phyloP scores from a whole-genome alignment of 768 basidiomycete species.

The Pisolithus marmoratus region DNA sequence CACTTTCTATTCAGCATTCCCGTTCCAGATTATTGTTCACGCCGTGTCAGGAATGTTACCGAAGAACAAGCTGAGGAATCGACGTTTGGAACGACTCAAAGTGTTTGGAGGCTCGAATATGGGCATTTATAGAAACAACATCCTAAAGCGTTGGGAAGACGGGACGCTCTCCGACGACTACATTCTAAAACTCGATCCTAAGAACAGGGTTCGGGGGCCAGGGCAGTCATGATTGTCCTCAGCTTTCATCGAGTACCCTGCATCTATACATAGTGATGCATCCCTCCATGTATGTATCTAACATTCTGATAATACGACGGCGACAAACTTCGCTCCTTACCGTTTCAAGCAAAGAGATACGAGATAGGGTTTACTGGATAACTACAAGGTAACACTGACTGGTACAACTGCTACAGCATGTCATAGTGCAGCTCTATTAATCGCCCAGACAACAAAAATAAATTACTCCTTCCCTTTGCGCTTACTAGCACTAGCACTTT shows the following conservation, averaged over 20 bases:
- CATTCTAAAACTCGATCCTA: slow-evolving; percentile 20
- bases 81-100: slow-evolving; percentile 80
- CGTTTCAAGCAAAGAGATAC: not conserved
- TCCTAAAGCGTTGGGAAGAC: slow-evolving; percentile 81
- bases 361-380: not conserved
- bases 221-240: not conserved
- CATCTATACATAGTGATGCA: not conserved
- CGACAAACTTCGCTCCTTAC: too few species aligned
- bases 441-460: not conserved
- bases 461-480: slow-evolving; percentile 24
- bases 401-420: too few species aligned
- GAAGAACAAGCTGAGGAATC: slow-evolving; percentile 92
- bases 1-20: not conserved
- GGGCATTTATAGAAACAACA: slow-evolving; percentile 71
- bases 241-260: too few species aligned
- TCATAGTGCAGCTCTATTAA: too few species aligned
- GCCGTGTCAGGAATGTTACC: slow-evolving; percentile 99
- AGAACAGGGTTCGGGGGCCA: slow-evolving; percentile 10
- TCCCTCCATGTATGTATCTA: not conserved
- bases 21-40: slow-evolving; percentile 78
- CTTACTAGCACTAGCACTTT: slow-evolving; percentile 18
- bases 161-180: slow-evolving; percentile 53
- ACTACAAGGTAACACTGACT: too few species aligned
- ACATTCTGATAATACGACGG: not conserved
- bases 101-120: slow-evolving; percentile 80